These are phyloP conservation scores for Wickerhamiella vanderwaltii DNA, from an alignment of 805 yeast species.

Conservation along the genomic window DNA sequence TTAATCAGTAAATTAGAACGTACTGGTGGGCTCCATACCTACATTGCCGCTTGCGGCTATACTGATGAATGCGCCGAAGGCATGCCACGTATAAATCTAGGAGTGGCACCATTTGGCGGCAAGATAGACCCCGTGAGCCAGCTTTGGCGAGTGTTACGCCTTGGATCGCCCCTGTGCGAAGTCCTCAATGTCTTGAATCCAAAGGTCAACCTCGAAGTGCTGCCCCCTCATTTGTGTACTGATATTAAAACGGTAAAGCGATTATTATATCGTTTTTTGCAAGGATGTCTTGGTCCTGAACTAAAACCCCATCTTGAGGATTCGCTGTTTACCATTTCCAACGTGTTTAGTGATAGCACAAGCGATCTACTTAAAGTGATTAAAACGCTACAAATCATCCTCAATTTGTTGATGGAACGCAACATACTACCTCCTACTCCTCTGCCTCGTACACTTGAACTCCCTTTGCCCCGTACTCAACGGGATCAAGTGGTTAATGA, in stretches of 20 bases:
- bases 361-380: constrained; percentile 65
- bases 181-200: constrained; percentile 63
- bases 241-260: constrained; percentile 77
- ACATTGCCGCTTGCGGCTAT: constrained; percentile 44
- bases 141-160: constrained; percentile 75
- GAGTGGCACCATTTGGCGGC: constrained; percentile 46
- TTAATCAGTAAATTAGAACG: constrained; percentile 44
- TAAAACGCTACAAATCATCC: constrained; percentile 53
- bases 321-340: constrained; percentile 76
- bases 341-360: constrained; percentile 74
- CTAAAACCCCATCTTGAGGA: constrained; percentile 58
- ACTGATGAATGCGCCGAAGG: constrained; percentile 21
- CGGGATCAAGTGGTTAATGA: constrained; percentile 74
- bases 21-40: constrained; percentile 55
- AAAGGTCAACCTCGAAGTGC: constrained; percentile 35
- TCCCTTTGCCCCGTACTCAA: constrained; percentile 25
- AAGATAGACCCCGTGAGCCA: constrained; percentile 85
- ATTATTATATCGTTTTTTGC: constrained; percentile 77
- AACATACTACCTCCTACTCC: constrained; percentile 3
- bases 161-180: constrained; percentile 84
- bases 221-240: constrained; percentile 58
- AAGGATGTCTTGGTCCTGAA: constrained; percentile 63
- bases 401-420: constrained; percentile 32
- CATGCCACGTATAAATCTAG: constrained; percentile 35
- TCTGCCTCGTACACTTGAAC: constrained; percentile 2